Conservation (phyloP, 2,329 filamentous ascomycete species). For the Calonectria fujianensis region DNA sequence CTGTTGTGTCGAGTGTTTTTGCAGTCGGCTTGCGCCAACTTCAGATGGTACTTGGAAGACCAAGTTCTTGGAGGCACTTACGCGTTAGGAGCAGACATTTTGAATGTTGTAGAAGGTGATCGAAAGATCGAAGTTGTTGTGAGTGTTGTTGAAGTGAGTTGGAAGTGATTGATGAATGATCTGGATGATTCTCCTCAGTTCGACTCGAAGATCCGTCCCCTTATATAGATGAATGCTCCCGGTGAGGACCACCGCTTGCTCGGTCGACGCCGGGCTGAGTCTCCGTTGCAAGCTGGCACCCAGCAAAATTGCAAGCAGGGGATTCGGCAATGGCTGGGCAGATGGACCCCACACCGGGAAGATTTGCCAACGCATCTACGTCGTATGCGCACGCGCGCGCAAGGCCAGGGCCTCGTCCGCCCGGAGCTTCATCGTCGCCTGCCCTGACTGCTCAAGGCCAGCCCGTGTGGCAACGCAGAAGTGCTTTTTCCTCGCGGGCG, state of each 20-base stretch:
- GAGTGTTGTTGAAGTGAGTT: conserved; percentile 24
- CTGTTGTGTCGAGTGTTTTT: background rate
- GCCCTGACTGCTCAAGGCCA: background rate
- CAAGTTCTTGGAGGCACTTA: background rate
- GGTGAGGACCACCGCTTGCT: background rate
- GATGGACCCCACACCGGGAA: background rate
- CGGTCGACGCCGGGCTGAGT: conserved; percentile 3
- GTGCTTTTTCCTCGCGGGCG: conserved; percentile 4
- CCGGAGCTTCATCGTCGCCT: conserved; percentile 4
- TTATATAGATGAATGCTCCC: conserved; percentile 16
- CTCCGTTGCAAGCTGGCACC: background rate
- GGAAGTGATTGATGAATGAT: conserved; percentile 21
- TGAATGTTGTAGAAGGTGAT: conserved; percentile 19
- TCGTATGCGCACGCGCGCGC: conserved; percentile 5
- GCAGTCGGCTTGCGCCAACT: background rate
- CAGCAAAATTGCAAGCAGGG: conserved; percentile 9
- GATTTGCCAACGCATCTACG: conserved; percentile 19
- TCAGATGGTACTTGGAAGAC: background rate
- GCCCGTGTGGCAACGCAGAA: background rate
- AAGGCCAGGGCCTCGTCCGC: conserved; percentile 8
- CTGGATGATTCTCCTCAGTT: conserved; percentile 26
- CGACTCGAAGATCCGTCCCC: background rate
- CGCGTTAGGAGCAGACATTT: conserved; percentile 25
- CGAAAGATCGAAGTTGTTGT: conserved; percentile 14
- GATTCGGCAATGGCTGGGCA: conserved; percentile 14